phyloP scores from a whole-genome alignment of 768 basidiomycete genomes.

The Rhodotorula taiwanensis region DNA sequence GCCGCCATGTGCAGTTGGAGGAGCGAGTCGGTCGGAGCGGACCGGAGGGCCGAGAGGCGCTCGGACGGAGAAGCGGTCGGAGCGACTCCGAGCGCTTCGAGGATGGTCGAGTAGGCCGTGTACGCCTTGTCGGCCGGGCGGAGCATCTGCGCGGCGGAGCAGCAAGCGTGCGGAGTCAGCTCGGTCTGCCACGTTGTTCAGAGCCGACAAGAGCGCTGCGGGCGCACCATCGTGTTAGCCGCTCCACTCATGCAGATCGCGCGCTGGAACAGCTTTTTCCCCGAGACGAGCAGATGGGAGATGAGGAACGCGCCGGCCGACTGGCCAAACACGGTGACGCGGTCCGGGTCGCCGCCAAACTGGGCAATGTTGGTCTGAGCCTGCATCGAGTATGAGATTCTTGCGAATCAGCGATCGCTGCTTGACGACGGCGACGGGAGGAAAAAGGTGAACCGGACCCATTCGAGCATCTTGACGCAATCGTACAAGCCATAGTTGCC shows the following conservation, averaged over 20 bases:
- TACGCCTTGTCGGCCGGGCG: slow-evolving; percentile 18
- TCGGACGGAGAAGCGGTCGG: not conserved
- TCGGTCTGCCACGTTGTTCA: too few species aligned
- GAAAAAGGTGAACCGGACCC: slow-evolving; percentile 6
- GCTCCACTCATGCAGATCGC: slow-evolving; percentile 32
- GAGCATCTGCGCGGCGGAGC: not conserved
- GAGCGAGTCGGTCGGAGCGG: not conserved
- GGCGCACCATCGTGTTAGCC: slow-evolving; percentile 21
- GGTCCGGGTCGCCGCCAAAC: slow-evolving; percentile 43
- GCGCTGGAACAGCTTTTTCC: slow-evolving; percentile 21
- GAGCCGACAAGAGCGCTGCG: not conserved
- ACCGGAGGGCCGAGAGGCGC: slow-evolving; percentile 15
- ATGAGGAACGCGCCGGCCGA: slow-evolving; percentile 53
- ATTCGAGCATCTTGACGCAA: slow-evolving; percentile 24
- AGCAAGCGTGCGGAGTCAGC: too few species aligned
- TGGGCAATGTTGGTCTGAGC: slow-evolving; percentile 42
- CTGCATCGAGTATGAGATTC: too few species aligned
- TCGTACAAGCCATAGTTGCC: slow-evolving; percentile 37
- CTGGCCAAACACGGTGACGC: slow-evolving; percentile 56
- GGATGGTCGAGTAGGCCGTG: slow-evolving; percentile 18
- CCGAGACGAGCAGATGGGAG: slow-evolving; percentile 40
- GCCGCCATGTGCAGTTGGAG: slow-evolving; percentile 6
- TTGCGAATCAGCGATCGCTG: not conserved
- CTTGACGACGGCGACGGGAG: not conserved
- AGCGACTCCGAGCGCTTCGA: slow-evolving; percentile 5